A percentile compares a stretch with the other conserved stretches of the same genome.
phyloP scores from a whole-genome alignment of 257 asterid species.

The Scutellaria baicalensis region DNA sequence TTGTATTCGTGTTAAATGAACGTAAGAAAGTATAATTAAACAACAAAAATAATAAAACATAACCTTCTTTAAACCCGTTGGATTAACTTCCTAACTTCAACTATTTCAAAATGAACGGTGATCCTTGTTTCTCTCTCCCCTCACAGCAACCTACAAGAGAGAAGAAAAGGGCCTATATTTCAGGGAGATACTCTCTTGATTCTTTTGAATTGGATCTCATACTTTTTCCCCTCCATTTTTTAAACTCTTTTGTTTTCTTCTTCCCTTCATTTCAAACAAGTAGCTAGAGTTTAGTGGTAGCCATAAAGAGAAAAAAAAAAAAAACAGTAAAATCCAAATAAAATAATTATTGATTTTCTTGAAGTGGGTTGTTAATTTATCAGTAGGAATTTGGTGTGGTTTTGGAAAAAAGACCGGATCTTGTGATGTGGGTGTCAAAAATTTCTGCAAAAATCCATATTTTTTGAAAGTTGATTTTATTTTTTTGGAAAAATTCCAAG shows the following conservation, averaged over 20 bases:
- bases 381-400: neutral
- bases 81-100: conserved; percentile 23
- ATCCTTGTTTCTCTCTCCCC: conserved; percentile 36
- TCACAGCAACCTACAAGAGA: conserved; percentile 7
- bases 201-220: conserved; percentile 21
- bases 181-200: conserved; percentile 14
- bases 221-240: neutral
- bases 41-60: too few relatives aligned
- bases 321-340: conserved; percentile 4
- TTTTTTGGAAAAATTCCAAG: neutral
- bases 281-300: conserved; percentile 22
- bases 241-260: conserved; percentile 23
- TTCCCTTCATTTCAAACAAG: conserved; percentile 10
- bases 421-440: neutral
- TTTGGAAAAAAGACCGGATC: neutral
- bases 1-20: too few relatives aligned
- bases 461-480: neutral
- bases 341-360: neutral
- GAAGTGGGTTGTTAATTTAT: conserved; percentile 19
- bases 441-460: too few relatives aligned
- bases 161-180: conserved; percentile 18
- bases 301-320: conserved; percentile 20
- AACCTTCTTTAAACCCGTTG: conserved; percentile 19
- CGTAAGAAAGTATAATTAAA: too few relatives aligned
- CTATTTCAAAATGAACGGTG: conserved; percentile 30